phyloP scores from a whole-genome alignment of 257 asterid genomes.

The Mentha longifolia region DNA sequence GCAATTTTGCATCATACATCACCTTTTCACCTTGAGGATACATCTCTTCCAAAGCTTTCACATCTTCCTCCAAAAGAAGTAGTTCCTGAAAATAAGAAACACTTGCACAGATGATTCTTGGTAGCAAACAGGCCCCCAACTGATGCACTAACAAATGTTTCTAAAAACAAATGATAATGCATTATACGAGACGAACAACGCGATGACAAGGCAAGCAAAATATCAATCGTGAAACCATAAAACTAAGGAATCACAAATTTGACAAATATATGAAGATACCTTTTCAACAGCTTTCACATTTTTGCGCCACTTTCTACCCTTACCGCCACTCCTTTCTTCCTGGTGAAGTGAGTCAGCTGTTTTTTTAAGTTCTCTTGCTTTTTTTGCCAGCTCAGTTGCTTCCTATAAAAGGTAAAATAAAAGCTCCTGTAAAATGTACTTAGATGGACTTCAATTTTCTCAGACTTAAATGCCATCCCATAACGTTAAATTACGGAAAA shows the following conservation, averaged over 20 bases:
- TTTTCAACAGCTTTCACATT: slow-evolving; percentile 94
- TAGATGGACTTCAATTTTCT: slow-evolving; percentile 13
- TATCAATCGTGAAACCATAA: neutral
- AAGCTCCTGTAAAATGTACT: slow-evolving; percentile 28
- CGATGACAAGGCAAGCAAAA: slow-evolving; percentile 13
- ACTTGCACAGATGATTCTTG: slow-evolving; percentile 20
- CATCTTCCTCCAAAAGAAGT: slow-evolving; percentile 90
- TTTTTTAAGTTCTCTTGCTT: slow-evolving; percentile 88
- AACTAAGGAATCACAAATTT: slow-evolving; percentile 6
- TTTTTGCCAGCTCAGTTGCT: slow-evolving; percentile 95
- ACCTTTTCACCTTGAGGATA: slow-evolving; percentile 99
- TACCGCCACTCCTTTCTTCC: slow-evolving; percentile 88
- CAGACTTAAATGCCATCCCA: slow-evolving; percentile 23
- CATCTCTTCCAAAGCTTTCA: slow-evolving; percentile 95
- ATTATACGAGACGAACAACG: neutral
- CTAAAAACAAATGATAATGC: neutral
- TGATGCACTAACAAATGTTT: slow-evolving; percentile 17
- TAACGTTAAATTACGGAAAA: slow-evolving; percentile 6
- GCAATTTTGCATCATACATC: slow-evolving; percentile 29
- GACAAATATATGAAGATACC: slow-evolving; percentile 44
- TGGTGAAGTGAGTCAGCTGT: slow-evolving; percentile 97
- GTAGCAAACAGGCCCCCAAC: slow-evolving; percentile 24
- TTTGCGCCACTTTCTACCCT: slow-evolving; percentile 99
- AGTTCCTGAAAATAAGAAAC: slow-evolving; percentile 63
- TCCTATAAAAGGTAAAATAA: slow-evolving; percentile 58